These are phyloP conservation scores for Lachancea sp. DNA, from an alignment of 805 yeast species.

Conservation along the genomic window DNA sequence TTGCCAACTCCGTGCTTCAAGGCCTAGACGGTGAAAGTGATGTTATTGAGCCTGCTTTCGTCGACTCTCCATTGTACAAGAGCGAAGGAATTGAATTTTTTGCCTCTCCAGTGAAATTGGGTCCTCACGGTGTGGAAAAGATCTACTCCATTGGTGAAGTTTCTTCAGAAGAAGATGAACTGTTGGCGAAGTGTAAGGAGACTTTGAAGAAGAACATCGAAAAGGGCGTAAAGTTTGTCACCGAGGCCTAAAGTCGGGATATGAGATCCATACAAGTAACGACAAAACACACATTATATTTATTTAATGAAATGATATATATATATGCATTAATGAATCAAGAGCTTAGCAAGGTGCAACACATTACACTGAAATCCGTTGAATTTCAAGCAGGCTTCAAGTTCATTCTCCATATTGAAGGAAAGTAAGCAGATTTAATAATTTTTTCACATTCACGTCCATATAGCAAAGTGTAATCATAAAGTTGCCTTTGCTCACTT, in stretches of 20 bases:
- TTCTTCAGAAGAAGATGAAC: constrained; percentile 73
- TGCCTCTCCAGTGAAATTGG: constrained; percentile 90
- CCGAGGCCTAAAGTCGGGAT: constrained; percentile 48
- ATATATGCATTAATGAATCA: background rate
- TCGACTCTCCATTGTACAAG: constrained; percentile 77
- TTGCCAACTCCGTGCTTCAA: constrained; percentile 57
- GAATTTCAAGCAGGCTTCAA: no score
- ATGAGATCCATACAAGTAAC: background rate
- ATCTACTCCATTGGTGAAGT: constrained; percentile 73
- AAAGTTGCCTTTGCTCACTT: no score
- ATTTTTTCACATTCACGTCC: no score
- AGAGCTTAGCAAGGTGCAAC: background rate
- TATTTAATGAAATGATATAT: constrained; percentile 3
- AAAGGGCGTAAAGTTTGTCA: constrained; percentile 88
- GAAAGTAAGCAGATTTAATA: no score
- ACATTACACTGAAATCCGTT: background rate
- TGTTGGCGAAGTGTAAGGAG: constrained; percentile 77
- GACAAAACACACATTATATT: no score
- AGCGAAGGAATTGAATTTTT: constrained; percentile 93
- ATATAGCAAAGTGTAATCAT: no score
- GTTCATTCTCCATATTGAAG: no score
- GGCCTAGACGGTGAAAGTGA: constrained; percentile 61
- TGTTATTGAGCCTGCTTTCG: constrained; percentile 61
- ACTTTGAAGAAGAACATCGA: constrained; percentile 85
- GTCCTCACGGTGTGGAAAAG: constrained; percentile 80